Evolutionary conservation across 2,329 filamentous ascomycete genomes (phyloP).

Genomic region (Sporothrix mexicana): DNA sequence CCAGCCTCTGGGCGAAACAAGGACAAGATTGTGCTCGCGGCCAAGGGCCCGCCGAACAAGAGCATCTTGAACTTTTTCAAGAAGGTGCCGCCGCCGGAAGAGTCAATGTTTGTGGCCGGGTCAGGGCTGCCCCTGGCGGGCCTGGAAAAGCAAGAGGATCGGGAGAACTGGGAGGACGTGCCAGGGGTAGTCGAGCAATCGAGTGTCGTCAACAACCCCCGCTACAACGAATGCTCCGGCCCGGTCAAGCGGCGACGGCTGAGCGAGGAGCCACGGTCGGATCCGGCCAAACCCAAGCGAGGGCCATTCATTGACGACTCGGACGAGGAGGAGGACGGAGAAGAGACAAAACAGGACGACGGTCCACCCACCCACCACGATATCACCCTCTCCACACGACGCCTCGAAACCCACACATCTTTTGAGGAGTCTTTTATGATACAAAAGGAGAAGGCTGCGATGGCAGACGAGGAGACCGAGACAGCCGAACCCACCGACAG

Average conservation of each 20-base stretch:
- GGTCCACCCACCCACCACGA: not conserved
- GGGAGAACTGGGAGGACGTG: not conserved
- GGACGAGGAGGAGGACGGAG: constrained; percentile 38
- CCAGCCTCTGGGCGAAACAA: not conserved
- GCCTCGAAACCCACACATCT: constrained; percentile 15
- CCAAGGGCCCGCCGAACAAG: constrained; percentile 51
- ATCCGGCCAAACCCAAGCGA: constrained; percentile 12
- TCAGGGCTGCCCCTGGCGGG: not conserved
- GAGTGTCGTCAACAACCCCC: not conserved
- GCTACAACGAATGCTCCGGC: constrained; percentile 26
- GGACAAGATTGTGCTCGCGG: too few relatives aligned
- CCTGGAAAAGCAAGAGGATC: not conserved
- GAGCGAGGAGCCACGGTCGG: not conserved
- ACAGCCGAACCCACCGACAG: constrained; percentile 42
- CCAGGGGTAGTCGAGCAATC: not conserved
- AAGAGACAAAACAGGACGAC: not conserved
- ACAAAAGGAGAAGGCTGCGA: not conserved
- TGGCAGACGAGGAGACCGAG: not conserved
- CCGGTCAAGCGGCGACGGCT: constrained; percentile 31
- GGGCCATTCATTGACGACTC: constrained; percentile 71
- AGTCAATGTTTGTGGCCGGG: constrained; percentile 59
- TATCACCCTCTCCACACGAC: not conserved
- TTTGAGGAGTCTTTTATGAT: constrained; percentile 32
- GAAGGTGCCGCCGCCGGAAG: constrained; percentile 66
- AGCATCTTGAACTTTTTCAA: constrained; percentile 79